Base-by-base conservation (phyloP, 306 rosid species). In the Cicer arietinum region DNA sequence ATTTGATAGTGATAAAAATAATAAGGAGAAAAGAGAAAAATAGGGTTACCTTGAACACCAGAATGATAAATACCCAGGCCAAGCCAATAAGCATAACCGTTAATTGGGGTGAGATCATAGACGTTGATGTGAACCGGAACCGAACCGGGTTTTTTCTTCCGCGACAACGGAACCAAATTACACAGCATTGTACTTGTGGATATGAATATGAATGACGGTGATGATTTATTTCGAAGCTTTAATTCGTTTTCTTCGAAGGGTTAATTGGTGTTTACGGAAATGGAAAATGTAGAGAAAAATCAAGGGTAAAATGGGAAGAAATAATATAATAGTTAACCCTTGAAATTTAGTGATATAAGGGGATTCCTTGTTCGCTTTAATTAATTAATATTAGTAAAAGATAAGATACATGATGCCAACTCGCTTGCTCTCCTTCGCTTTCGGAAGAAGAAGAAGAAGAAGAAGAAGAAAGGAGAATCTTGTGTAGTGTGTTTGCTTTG, bases 21-120 rank as follows among this genome's bases (percentile, higher is more conserved):
- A 47, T 69, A 25, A 25, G 35, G 3, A n/a, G 73, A 7, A 11
- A 0, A n/a, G 45, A 7, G 1, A 22, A 68, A 57, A 22, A 0
- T 51, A 6, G 30, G n/a, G 59, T 50, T 77, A 94, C 99, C 97
- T 89, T 94, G 91, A 16, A 94, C 94, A 22, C 98, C 98, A 12
- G 98, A 94, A 89, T 94, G 98, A 67, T 90, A 94, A 78, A 91
- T 89, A 4, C 98, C 97, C 40, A 94, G 98, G 73, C 98, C 98
- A 25, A 94, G 59, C 98, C 98, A 94, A 76, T 91, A 94, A 5
- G 98, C 94, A 51, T 91, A 94, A 10, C 96, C 97, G 81, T 94
- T 94, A 59, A 94, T 90, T 25, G 97, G 90, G 58, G 98, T 91
- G 7, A 94, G 91, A 84, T 94, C 98, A 83, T 94, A 94, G 7